These are phyloP conservation scores for Apiotrichum veenhuisii DNA, from an alignment of 1,284 basidiomycete genomes.

Conservation along the genomic window DNA sequence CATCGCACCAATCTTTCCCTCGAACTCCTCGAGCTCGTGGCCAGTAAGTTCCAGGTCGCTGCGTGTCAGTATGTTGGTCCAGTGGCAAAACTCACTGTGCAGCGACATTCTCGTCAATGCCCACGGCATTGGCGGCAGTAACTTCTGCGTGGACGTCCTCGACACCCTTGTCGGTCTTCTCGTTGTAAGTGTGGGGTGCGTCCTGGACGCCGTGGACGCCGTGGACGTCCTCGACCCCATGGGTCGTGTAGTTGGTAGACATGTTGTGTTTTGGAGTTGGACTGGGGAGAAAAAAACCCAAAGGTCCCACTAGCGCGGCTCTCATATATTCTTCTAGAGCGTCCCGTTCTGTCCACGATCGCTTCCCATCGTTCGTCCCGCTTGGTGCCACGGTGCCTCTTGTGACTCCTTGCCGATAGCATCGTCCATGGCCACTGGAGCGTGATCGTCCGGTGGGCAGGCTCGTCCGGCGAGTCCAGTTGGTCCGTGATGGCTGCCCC, in stretches of 20 bases:
- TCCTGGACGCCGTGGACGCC: neutral
- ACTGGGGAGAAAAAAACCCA: too few species aligned
- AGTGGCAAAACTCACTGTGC: neutral
- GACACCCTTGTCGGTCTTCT: neutral
- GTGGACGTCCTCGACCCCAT: neutral
- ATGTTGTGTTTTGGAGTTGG: neutral
- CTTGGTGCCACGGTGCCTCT: too few species aligned
- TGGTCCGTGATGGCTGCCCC: too few species aligned
- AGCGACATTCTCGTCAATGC: neutral
- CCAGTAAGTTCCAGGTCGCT: conserved; percentile 11
- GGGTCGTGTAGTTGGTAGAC: neutral
- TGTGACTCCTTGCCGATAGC: too few species aligned
- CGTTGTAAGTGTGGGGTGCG: neutral
- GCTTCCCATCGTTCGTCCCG: too few species aligned
- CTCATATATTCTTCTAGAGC: too few species aligned
- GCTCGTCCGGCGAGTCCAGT: too few species aligned
- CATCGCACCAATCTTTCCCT: conserved; percentile 16
- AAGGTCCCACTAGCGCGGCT: too few species aligned
- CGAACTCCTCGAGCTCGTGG: conserved; percentile 17
- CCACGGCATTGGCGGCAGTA: neutral
- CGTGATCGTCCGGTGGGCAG: too few species aligned
- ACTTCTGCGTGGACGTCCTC: neutral
- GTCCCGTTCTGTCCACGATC: too few species aligned
- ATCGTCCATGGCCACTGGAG: too few species aligned
- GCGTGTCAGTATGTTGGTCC: neutral